These are phyloP conservation scores for Pleurostoma richardsiae DNA, from an alignment of 2,329 filamentous ascomycete genomes.

Conservation along the genomic window DNA sequence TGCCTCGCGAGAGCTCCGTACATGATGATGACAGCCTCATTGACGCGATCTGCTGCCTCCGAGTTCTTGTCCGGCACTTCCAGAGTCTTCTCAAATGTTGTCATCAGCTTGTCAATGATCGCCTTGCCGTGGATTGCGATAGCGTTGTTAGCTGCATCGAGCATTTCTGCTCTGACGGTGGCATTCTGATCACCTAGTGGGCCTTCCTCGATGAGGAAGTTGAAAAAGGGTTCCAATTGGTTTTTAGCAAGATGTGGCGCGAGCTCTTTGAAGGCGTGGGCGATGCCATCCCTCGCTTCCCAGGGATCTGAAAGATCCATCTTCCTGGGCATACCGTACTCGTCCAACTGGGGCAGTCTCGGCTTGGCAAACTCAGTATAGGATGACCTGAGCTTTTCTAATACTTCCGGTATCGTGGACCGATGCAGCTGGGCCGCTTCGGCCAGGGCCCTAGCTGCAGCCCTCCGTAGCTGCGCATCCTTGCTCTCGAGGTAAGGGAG, in stretches of 20 bases:
- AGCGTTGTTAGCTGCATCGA: slow-evolving; percentile 78
- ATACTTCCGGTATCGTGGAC: slow-evolving; percentile 53
- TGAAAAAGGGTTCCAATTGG: slow-evolving; percentile 71
- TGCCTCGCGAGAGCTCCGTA: slow-evolving; percentile 92
- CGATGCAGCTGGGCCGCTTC: slow-evolving; percentile 62
- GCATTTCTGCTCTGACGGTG: slow-evolving; percentile 81
- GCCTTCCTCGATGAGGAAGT: slow-evolving; percentile 79
- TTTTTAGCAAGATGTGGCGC: slow-evolving; percentile 62
- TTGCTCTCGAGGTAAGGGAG: slow-evolving; percentile 74
- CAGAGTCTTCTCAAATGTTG: slow-evolving; percentile 83
- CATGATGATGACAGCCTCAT: slow-evolving; percentile 95
- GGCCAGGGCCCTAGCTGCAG: slow-evolving; percentile 76
- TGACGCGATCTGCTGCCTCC: slow-evolving; percentile 80
- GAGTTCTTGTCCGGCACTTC: slow-evolving; percentile 79
- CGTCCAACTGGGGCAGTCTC: slow-evolving; percentile 76
- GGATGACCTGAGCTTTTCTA: slow-evolving; percentile 61
- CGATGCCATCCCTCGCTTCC: slow-evolving; percentile 87
- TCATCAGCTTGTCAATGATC: slow-evolving; percentile 86
- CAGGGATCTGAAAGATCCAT: slow-evolving; percentile 83
- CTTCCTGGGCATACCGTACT: slow-evolving; percentile 92
- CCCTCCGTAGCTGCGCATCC: slow-evolving; percentile 76
- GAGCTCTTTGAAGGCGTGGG: slow-evolving; percentile 79
- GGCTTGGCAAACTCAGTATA: slow-evolving; percentile 81
- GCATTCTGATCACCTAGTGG: slow-evolving; percentile 80
- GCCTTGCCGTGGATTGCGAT: slow-evolving; percentile 77